Base-by-base conservation (phyloP, 2,329 filamentous ascomycete genomes). In the Dendryphion nanum region DNA sequence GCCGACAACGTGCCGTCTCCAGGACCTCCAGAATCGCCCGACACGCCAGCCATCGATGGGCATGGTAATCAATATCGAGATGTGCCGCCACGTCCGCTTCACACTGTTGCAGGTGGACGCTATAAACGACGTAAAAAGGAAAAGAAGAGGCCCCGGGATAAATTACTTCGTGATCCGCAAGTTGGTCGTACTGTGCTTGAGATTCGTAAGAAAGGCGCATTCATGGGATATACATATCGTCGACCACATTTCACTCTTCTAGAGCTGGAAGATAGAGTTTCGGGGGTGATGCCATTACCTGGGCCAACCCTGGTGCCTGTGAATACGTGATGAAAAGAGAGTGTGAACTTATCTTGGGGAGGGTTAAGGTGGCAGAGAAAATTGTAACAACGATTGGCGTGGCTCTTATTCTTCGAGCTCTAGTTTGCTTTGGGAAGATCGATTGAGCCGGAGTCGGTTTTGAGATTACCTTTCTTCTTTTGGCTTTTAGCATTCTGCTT, bases 161-260 rank as follows among this genome's bases (percentile, higher is more conserved):
- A 85, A 54, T 68, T 97, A 40, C 70, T 97, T 18, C 76, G 91
- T 30, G 91, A 97, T 63, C 76, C 75, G 18, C 67, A 72, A 6
- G 77, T 84, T 5, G 83, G 81, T 28, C 75, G 74, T 28, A 72
- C 75, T 13, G 89, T 85, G n/a, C 71, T 97, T 64, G 82, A 87
- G 50, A 76, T 93, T 47, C 79, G 93, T 42, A 95, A 91, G 67
- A 78, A 77, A 60, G 85, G 79, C 18, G 89, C 89, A 0, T 97
- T 97, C 64, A 67, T 94, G 44, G 91, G 91, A 1, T 98, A 98
- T 61, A 88, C 86, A 2, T 97, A 93, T 74, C 78, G 82, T 10
- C 72, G 82, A 32, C 73, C 73, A 4, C 43, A 38, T 0, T 63
- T 62, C 28, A 56, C 55, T 12, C 33, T 66, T 23, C 38, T 47